phyloP scores from a whole-genome alignment of 208 protist species.

The Tritrichomonas musculus region DNA sequence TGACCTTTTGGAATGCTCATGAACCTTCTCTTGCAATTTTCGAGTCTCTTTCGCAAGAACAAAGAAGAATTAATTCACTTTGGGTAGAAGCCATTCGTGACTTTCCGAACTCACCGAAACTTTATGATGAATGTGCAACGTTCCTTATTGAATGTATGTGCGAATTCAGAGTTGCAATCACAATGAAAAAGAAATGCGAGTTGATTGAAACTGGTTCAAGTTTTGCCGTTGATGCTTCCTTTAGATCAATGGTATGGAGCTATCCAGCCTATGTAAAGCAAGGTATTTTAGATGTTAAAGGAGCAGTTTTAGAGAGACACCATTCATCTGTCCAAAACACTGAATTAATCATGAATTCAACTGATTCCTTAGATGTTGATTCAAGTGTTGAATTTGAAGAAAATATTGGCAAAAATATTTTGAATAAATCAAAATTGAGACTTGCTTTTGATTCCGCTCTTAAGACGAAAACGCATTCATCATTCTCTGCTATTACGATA shows the following conservation, averaged over 20 bases:
- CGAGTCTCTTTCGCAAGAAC: neutral
- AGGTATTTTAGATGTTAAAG: neutral
- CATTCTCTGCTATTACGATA: neutral
- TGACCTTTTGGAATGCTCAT: neutral
- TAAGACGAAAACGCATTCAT: neutral
- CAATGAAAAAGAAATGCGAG: neutral
- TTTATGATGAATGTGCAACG: neutral
- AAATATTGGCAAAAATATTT: neutral
- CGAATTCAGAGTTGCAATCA: neutral
- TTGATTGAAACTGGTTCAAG: neutral
- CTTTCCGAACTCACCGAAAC: neutral
- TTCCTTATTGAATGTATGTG: neutral
- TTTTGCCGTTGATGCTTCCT: neutral
- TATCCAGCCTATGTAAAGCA: neutral
- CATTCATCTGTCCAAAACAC: neutral
- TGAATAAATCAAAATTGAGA: neutral
- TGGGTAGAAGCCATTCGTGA: neutral
- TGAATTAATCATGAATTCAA: neutral
- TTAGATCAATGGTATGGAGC: neutral
- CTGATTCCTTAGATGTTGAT: neutral
- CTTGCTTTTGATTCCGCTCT: neutral
- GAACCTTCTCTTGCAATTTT: neutral
- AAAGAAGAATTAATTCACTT: neutral
- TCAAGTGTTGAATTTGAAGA: neutral
- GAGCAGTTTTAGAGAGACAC: neutral